Base-by-base conservation (phyloP, 2,329 filamentous ascomycete species). In the Fusarium nematophilum region DNA sequence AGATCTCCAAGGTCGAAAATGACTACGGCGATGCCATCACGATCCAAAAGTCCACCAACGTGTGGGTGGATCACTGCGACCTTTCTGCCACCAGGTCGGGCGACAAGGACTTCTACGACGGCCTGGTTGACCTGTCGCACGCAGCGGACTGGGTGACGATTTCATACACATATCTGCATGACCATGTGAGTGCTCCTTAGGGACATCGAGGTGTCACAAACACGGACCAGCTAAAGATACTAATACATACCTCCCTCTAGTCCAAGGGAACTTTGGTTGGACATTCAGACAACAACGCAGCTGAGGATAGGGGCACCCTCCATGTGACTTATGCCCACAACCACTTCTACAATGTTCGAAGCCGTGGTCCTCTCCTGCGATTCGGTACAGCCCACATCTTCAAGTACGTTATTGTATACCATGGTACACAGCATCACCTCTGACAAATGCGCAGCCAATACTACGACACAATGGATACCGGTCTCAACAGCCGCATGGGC, bases 281-380 rank as follows among this genome's bases (percentile, higher is more conserved):
- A 6, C 85, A 88, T 78, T 84, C 80, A 6, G 83, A 89, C 75
- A 81, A 68, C 72, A 88, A 88, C 72, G 75, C 65, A 6, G 76
- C 70, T 26, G 84, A 88, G 62, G 86, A 89, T 67, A 83, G 70
- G 3, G 86, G 86, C 53, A 79, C 83, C 62, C 74, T 89, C 13
- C 81, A 76, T 60, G 76, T 89, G 17, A 88, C 86, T 18, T 86
- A 86, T 68, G 78, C 79, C 72, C 82, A 86, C 75, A 88, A 88
- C 79, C 78, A 84, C 77, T 88, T 79, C 76, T 64, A 73, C 56
- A 87, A 88, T 73, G 73, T 88, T 58, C 83, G 86, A 76, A 86
- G 83, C 11, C 86, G 86, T 48, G 76, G 75, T 0, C 86, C 86
- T 0, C 83, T 80, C 3, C 70, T 87, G 65, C 83, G 86, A 56